These are phyloP conservation scores for Glonium stellatum DNA, from an alignment of 495 filamentous ascomycete genomes.

Conservation along the genomic window DNA sequence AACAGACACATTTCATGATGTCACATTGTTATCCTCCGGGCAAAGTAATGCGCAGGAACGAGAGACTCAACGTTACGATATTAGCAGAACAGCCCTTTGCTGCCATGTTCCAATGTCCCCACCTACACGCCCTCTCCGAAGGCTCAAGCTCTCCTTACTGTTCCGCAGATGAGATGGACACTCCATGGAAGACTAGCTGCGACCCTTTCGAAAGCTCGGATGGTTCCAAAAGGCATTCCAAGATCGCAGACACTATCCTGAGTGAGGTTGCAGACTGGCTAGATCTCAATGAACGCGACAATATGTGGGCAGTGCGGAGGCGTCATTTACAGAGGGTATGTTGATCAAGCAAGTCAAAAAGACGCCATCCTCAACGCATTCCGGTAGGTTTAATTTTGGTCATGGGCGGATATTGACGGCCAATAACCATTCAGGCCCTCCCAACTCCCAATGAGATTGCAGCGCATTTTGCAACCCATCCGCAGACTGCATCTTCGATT, in stretches of 20 bases:
- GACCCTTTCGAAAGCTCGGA: background rate
- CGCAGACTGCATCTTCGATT: background rate
- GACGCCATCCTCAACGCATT: background rate
- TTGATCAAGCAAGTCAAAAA: background rate
- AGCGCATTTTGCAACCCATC: background rate
- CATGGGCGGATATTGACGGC: background rate
- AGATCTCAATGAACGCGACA: constrained; percentile 6
- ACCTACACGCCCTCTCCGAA: background rate
- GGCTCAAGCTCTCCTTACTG: background rate
- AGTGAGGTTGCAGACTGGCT: constrained; percentile 16
- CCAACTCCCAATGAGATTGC: constrained; percentile 2
- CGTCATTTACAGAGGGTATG: background rate
- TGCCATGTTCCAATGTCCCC: background rate
- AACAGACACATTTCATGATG: background rate
- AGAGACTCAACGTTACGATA: background rate
- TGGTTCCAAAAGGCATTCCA: background rate
- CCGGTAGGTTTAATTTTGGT: background rate
- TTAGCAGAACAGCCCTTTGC: background rate
- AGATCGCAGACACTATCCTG: constrained; percentile 1
- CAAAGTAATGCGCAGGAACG: background rate
- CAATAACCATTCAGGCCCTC: background rate
- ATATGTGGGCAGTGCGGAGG: constrained; percentile 3
- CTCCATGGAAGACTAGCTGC: background rate
- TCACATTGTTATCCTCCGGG: background rate
- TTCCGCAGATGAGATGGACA: background rate